Evolutionary conservation across 202 grass and related monocot genomes (phyloP), one percentile per base, ranked within the genome.

Genomic region (Tripidium arundinaceum): DNA sequence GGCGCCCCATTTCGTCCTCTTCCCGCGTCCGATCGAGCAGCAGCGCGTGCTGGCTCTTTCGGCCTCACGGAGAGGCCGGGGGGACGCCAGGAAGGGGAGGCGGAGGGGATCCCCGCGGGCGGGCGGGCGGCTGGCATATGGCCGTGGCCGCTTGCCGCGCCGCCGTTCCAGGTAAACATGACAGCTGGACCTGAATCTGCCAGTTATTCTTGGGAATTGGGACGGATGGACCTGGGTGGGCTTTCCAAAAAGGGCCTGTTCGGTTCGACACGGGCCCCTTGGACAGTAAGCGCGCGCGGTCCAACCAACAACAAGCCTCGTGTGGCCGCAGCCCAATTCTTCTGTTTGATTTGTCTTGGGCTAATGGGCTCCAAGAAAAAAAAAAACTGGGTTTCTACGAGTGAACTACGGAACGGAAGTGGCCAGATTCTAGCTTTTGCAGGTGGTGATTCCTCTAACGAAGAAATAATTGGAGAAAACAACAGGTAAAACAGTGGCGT

Each of bases 1-100:
- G 81, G 77, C 86, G 86, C 15, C 86, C 73, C 86, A 88, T 86
- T 11, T 49, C 45, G 38, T 13, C 43, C 74, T 41, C 74, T 47
- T 74, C 52, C 68, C 8, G 6, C 55, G 65, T 57, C 52, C 65
- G 82, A 62, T 76, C 38, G 73, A 83, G 79, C 79, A 54, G 73
- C 67, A 54, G 64, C 38, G 40, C 41, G 5, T 76, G 73, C 46
- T 79, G 77, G 19, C 78, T 33, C 78, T 21, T 47, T 73, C 69
- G 58, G 69, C 58, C 69, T 13, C 15, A 25, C 36, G 81, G 70
- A 75, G 70, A 74, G 24, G 70, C 60, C 29, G 31, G 28, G 66
- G 40, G 27, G 3, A 34, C 70, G 24, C 61, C 71, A 57, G 16
- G 41, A 83, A 66, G 45, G 80, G 31, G 33, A 26, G 18, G 31